A percentile compares a stretch with the other conserved stretches of the same genome.
These are phyloP conservation scores for Centrapalus pauciflorus DNA, from an alignment of 129 eudicot genomes.

Conservation along the genomic window DNA sequence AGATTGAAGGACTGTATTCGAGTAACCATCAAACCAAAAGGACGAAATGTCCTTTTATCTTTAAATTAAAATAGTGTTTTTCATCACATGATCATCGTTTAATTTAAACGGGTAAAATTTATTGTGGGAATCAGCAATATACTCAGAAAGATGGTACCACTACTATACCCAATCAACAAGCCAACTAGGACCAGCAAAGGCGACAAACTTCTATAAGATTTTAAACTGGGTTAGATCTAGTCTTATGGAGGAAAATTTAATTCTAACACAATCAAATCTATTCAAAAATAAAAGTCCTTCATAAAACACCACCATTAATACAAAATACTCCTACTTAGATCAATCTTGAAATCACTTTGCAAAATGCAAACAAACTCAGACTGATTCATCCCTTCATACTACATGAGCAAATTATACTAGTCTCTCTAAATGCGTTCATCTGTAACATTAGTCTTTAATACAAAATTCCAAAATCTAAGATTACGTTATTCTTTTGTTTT, in stretches of 20 bases:
- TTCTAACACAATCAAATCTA: background rate
- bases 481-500: conserved; percentile 3
- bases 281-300: conserved; percentile 6
- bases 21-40: too few species aligned
- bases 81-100: too few species aligned
- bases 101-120: too few species aligned
- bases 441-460: background rate
- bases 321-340: conserved; percentile 13
- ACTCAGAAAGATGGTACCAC: background rate
- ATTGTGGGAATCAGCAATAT: too few species aligned
- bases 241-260: background rate
- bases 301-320: conserved; percentile 13
- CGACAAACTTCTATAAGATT: conserved; percentile 6
- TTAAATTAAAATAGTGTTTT: too few species aligned
- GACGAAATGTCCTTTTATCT: too few species aligned
- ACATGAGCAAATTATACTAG: conserved; percentile 13
- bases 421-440: conserved; percentile 8
- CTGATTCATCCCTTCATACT: background rate
- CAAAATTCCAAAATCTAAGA: conserved; percentile 12
- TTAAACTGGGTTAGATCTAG: background rate
- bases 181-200: background rate
- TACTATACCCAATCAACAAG: background rate
- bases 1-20: too few species aligned
- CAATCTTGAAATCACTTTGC: conserved; percentile 14
- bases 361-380: background rate